A percentile compares a stretch with the other conserved stretches of the same genome.
Evolutionary conservation across 1,284 basidiomycete species (phyloP).

Genomic region (Neotropicomus parvogracilis): DNA sequence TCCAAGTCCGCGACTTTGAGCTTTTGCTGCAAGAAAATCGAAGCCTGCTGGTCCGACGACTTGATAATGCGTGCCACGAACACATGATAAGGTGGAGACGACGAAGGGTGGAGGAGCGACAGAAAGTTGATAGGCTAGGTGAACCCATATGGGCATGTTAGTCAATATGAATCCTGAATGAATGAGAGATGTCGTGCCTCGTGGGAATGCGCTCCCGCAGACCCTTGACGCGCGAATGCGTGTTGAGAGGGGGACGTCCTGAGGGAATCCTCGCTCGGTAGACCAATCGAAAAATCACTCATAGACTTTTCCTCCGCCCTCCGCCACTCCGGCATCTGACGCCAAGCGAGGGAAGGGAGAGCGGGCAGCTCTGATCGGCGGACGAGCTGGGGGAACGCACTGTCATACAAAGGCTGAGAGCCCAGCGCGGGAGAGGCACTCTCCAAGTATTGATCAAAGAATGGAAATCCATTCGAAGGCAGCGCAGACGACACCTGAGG

Average conservation of each 20-base stretch:
- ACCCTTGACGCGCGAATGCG: slow-evolving; percentile 26
- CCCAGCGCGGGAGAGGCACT: slow-evolving; percentile 35
- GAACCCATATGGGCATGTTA: slow-evolving; percentile 13
- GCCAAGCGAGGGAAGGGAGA: slow-evolving; percentile 20
- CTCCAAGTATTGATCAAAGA: slow-evolving; percentile 54
- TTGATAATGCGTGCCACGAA: slow-evolving; percentile 81
- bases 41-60: slow-evolving; percentile 80
- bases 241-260: slow-evolving; percentile 29
- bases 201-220: slow-evolving; percentile 33
- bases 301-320: slow-evolving; percentile 24
- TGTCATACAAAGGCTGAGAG: slow-evolving; percentile 37
- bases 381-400: slow-evolving; percentile 28
- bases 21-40: slow-evolving; percentile 84
- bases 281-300: slow-evolving; percentile 19
- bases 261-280: slow-evolving; percentile 25
- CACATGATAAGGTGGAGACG: slow-evolving; percentile 72
- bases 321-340: slow-evolving; percentile 29
- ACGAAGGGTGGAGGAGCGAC: slow-evolving; percentile 74
- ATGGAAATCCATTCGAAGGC: slow-evolving; percentile 38
- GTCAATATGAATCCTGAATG: slow-evolving; percentile 24
- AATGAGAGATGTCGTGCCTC: slow-evolving; percentile 32
- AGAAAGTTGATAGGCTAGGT: slow-evolving; percentile 79
- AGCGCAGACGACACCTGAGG: slow-evolving; percentile 32
- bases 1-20: slow-evolving; percentile 77
- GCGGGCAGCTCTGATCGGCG: slow-evolving; percentile 21